Percentiles rank a stretch among this genome's conserved stretches.
phyloP scores from a whole-genome alignment of 1,139 yeast genomes.

The Williopsis jadinii region DNA sequence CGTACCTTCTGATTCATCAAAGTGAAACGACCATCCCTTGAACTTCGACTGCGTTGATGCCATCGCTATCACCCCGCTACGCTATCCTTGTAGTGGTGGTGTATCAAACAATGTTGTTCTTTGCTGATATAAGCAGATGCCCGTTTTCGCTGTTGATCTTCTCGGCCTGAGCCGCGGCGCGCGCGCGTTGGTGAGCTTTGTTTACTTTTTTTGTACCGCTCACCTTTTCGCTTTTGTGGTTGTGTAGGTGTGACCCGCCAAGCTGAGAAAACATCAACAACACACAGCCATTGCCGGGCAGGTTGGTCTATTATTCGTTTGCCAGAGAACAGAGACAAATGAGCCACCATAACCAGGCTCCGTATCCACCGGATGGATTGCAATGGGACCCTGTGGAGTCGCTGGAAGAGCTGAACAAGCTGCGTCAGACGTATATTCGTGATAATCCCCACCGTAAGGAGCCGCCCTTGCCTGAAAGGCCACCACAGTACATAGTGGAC shows the following conservation, averaged over 20 bases:
- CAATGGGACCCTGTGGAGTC: conserved; percentile 18
- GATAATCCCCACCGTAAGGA: conserved; percentile 3
- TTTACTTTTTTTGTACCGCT: too few relatives aligned
- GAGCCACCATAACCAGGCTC: conserved; percentile 3
- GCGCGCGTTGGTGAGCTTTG: too few relatives aligned
- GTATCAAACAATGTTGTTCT: too few relatives aligned
- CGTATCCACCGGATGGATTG: conserved; percentile 8
- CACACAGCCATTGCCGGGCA: too few relatives aligned
- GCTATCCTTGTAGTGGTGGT: neutral
- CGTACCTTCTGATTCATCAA: conserved; percentile 4
- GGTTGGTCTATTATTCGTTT: too few relatives aligned
- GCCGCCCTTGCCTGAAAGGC: conserved; percentile 18
- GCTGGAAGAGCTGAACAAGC: conserved; percentile 14
- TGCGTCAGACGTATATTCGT: conserved; percentile 4
- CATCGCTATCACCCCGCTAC: conserved; percentile 6
- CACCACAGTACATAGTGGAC: conserved; percentile 17
- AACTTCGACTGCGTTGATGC: conserved; percentile 15
- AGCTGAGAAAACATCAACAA: too few relatives aligned
- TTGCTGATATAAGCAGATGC: too few relatives aligned
- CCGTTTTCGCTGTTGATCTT: too few relatives aligned
- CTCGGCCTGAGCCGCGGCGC: too few relatives aligned
- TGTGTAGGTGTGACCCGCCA: too few relatives aligned
- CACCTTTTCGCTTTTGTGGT: too few relatives aligned
- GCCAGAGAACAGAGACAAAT: neutral
- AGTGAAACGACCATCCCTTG: conserved; percentile 17